These are phyloP conservation scores for Leccinum subtestaceum DNA, from an alignment of 768 basidiomycete species.

Conservation along the genomic window DNA sequence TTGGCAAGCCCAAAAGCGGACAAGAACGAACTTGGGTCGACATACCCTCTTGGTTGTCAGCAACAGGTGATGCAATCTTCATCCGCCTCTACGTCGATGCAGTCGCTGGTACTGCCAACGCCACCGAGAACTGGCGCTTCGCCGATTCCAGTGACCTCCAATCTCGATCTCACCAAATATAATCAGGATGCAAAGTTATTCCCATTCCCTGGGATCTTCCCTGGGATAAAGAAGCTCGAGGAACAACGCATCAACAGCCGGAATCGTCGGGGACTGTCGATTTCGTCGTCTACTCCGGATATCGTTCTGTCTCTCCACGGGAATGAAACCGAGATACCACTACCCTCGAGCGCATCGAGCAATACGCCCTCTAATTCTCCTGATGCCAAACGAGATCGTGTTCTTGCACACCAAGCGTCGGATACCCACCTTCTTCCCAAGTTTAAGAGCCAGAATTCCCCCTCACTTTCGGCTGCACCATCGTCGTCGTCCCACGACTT, in stretches of 20 bases:
- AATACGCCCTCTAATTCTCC: constrained; percentile 50
- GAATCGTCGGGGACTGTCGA: constrained; percentile 48
- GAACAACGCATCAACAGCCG: constrained; percentile 59
- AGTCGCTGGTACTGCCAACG: constrained; percentile 57
- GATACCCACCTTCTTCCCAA: constrained; percentile 63
- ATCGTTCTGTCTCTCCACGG: constrained; percentile 43
- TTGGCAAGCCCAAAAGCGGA: constrained; percentile 61
- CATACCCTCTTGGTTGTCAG: constrained; percentile 45
- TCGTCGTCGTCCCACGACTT: constrained; percentile 54
- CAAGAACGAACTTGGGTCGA: constrained; percentile 40
- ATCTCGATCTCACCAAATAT: constrained; percentile 70
- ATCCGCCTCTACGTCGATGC: constrained; percentile 61
- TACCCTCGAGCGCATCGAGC: constrained; percentile 48
- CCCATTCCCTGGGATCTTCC: constrained; percentile 92
- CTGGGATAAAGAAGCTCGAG: constrained; percentile 77
- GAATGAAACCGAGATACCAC: constrained; percentile 42
- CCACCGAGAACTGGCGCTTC: constrained; percentile 60
- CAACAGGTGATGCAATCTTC: constrained; percentile 58
- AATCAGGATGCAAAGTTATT: constrained; percentile 70
- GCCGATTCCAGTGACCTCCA: constrained; percentile 74
- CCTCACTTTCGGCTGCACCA: constrained; percentile 40
- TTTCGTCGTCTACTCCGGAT: constrained; percentile 50
- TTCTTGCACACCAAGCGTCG: constrained; percentile 65
- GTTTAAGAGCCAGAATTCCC: constrained; percentile 42
- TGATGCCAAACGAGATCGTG: constrained; percentile 54